Conservation (phyloP, 2,329 filamentous ascomycete genomes). For the Fusarium tjaetaba region DNA sequence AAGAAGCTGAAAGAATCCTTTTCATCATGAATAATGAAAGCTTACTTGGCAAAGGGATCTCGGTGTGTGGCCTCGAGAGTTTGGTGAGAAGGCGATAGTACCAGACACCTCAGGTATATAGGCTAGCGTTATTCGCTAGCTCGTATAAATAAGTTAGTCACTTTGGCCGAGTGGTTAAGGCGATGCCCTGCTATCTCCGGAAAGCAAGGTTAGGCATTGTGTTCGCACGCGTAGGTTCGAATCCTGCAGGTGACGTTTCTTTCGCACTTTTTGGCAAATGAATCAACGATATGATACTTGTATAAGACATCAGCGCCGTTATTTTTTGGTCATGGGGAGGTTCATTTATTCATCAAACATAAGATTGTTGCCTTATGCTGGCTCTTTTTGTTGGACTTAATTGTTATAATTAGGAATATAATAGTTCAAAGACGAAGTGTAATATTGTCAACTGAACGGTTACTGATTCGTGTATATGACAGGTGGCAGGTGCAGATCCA, state of each 20-base stretch:
- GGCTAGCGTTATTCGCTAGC: accelerated
- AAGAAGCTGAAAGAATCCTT: neutral
- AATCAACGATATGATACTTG: too few relatives aligned
- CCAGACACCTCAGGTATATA: accelerated
- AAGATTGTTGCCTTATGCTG: too few relatives aligned
- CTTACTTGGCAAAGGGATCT: too few relatives aligned
- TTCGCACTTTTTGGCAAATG: neutral
- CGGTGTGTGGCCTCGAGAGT: too few relatives aligned
- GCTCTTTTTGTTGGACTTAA: neutral
- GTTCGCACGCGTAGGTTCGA: constrained; percentile 33
- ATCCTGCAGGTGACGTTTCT: constrained; percentile 24
- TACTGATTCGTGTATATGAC: neutral
- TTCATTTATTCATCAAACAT: neutral
- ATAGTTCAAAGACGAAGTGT: neutral
- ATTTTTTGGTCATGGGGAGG: neutral
- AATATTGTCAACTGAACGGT: neutral
- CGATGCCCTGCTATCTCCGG: constrained; percentile 32
- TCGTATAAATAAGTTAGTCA: neutral
- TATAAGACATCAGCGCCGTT: too few relatives aligned
- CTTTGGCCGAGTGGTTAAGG: constrained; percentile 31
- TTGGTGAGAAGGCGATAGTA: too few relatives aligned
- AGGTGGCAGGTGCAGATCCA: too few relatives aligned
- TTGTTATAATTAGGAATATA: neutral
- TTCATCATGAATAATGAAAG: neutral
- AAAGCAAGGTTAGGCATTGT: constrained; percentile 27